Evolutionary conservation across 495 filamentous ascomycete species (phyloP), one percentile per base, ranked within the genome.

Genomic region (Massariosphaeria phaeospora): DNA sequence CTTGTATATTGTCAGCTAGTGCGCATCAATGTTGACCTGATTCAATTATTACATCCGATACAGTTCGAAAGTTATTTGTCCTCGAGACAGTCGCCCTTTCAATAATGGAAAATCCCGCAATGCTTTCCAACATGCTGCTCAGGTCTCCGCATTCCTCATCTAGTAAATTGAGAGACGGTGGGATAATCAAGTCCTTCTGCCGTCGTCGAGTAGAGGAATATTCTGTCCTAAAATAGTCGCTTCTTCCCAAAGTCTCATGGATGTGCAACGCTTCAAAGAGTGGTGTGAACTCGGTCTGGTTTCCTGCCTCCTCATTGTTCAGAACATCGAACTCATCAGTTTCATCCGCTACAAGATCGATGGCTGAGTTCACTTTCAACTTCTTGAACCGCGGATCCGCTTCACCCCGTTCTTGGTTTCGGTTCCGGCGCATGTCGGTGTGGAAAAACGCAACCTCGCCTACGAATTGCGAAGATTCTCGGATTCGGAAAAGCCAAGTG

Each of bases 391-490:
- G 86, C 9, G 80, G 75, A 45, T 86, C 78, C 18, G 76, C 76
- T 52, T 91, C 82, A 26, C 82, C 77, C 17, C 93, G 78, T 53
- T 91, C 83, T 64, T 90, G 87, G 61, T 95, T 89, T 46, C 93
- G 77, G 31, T 78, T 78, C 52, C 91, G 82, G n/a, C 93, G 80
- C 62, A 94, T 76, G 57, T 95, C 84, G 0, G 93, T 97, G 63
- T 95, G 88, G 64, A 90, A 96, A 66, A 99, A 90, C 20, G 93
- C 90, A n/a, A 99, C 85, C 69, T 97, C 91, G 2, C 93, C 93
- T 20, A 99, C 74, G 48, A 91, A 95, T 55, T 95, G 90, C 0
- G 90, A 95, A 29, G 90, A 94, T 67, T 97, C 94, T 52, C 94
- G 83, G 55, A 99, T 95, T 25, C 88, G 83, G 66, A 84, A 97